Evolutionary conservation across 495 filamentous ascomycete species (phyloP), one percentile per base, ranked within the genome.

Genomic region (Niebla homalea): DNA sequence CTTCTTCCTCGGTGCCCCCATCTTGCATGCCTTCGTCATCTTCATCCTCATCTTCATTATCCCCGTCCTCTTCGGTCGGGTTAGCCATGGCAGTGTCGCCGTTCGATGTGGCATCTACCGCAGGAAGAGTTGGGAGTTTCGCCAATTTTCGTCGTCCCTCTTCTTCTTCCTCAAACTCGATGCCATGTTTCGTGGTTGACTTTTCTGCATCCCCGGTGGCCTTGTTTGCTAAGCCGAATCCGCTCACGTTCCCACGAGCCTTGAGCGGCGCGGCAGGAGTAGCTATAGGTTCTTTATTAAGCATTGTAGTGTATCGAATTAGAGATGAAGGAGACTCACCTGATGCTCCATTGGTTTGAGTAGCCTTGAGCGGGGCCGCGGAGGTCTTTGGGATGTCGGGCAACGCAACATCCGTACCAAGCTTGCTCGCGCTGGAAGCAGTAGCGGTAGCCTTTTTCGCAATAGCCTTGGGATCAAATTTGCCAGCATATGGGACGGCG

Each of bases 101-200:
- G 60, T 78, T 72, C 54, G 80, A 74, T 62, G 60, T 54, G 48
- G 51, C 52, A 39, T 78, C 78, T 54, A 79, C 79, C 41, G 79
- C 67, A 48, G 83, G 77, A 44, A 81, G 79, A 52, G 83, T 85
- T 44, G 87, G 89, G 50, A 92, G 79, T 67, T 83, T 85, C 72
- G 88, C 85, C 51, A 93, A 74, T 65, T 93, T 94, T 59, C 87
- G 87, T 53, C 85, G 78, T 4, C 81, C 83, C 36, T 78, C 78
- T 54, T 93, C 87, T 59, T 95, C 89, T 59, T 95, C 89, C 45
- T 81, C 88, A 57, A 97, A 84, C 48, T 86, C 84, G 22, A 94
- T 67, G 52, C 80, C 83, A 25, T 79, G 79, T 61, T 86, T 89
- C 2, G 79, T 72, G 10, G 79, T 64, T 0, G 75, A 60, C 54